These are phyloP conservation scores for Halteria grandinella DNA, from an alignment of 73 alveolate genomes.

Conservation along the genomic window DNA sequence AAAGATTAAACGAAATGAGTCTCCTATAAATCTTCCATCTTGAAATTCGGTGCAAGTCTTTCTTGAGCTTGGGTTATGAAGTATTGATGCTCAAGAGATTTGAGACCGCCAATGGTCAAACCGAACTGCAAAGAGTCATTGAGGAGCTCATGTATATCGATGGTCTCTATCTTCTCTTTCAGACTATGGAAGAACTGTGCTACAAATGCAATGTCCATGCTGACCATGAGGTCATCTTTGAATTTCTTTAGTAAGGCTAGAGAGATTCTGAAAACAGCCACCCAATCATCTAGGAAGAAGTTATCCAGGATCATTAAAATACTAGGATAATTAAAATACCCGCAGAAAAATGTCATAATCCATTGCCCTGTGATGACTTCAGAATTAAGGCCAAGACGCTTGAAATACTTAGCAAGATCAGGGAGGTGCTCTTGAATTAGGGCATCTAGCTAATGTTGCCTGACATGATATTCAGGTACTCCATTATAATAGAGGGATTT, in stretches of 20 bases:
- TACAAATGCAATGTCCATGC: constrained; percentile 15
- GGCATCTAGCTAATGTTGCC: constrained; percentile 29
- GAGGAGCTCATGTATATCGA: constrained; percentile 4
- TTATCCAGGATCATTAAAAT: constrained; percentile 15
- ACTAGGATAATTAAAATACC: constrained; percentile 26
- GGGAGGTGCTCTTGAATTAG: constrained; percentile 46
- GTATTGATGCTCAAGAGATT: constrained; percentile 3
- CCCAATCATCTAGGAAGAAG: constrained; percentile 46
- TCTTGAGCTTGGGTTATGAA: constrained; percentile 9
- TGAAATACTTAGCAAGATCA: constrained; percentile 43
- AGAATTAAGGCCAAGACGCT: not conserved
- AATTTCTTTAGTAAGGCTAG: constrained; percentile 15
- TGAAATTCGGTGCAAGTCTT: not conserved
- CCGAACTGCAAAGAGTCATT: constrained; percentile 12
- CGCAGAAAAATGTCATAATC: constrained; percentile 62
- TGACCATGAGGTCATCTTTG: not conserved
- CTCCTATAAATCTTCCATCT: not conserved
- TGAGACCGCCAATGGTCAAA: not conserved
- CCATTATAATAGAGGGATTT: constrained; percentile 44
- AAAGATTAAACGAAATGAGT: not conserved
- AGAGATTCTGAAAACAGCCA: constrained; percentile 30
- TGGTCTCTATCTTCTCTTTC: constrained; percentile 7
- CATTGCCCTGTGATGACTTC: constrained; percentile 60
- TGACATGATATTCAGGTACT: constrained; percentile 62
- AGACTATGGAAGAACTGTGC: constrained; percentile 11